Evolutionary conservation across 2,329 filamentous ascomycete species (phyloP).

Genomic region (Didymella pinodella): DNA sequence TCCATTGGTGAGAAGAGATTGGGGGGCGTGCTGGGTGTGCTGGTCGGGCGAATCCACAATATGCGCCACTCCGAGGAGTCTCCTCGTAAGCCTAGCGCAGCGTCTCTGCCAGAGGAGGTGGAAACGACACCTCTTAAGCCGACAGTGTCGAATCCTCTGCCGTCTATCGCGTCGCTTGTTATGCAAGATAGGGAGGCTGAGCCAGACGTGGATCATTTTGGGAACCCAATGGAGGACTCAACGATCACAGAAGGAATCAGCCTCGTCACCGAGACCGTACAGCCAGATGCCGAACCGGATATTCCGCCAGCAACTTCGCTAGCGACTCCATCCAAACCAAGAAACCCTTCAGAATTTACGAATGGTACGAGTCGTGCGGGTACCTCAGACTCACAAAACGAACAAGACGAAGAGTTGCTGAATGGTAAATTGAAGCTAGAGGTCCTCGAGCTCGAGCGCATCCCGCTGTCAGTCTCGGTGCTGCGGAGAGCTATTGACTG

Average conservation of each 20-base stretch:
- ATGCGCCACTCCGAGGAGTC: constrained; percentile 52
- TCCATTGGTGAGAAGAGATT: constrained; percentile 68
- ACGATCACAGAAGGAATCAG: constrained; percentile 38
- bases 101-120: constrained; percentile 26
- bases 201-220: constrained; percentile 38
- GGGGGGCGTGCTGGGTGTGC: constrained; percentile 72
- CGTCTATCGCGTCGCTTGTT: constrained; percentile 30
- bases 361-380: constrained; percentile 10
- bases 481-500: constrained; percentile 77
- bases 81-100: constrained; percentile 3
- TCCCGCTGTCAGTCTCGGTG: constrained; percentile 76
- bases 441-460: constrained; percentile 76
- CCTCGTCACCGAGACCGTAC: constrained; percentile 31
- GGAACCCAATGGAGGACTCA: constrained; percentile 36
- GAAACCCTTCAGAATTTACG: constrained; percentile 8
- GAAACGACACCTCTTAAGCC: constrained; percentile 33
- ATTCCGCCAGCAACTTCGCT: constrained; percentile 11
- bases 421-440: constrained; percentile 72
- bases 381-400: constrained; percentile 12
- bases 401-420: constrained; percentile 51
- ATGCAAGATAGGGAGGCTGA: constrained; percentile 44
- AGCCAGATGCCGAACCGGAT: constrained; percentile 19
- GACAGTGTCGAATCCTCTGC: constrained; percentile 23
- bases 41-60: constrained; percentile 73
- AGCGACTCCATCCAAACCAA: not conserved